Percentiles rank a stretch among this genome's conserved stretches.
Evolutionary conservation across 331 rosid species (phyloP).

Genomic region (Erythrophleum ivorense): DNA sequence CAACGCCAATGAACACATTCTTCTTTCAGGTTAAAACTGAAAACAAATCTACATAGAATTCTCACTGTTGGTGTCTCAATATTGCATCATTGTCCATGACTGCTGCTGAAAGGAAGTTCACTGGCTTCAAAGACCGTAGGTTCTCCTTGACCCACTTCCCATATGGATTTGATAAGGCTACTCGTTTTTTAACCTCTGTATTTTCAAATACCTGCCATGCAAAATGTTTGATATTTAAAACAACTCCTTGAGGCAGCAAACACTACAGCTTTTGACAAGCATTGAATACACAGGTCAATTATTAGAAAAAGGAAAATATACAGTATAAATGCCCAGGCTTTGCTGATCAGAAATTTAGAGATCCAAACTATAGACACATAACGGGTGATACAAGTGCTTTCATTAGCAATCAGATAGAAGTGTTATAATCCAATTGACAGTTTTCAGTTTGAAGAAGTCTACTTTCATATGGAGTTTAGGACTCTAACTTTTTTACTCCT

Average conservation of each 20-base stretch:
- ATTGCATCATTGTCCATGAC: slow-evolving; percentile 78
- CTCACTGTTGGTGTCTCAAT: slow-evolving; percentile 95
- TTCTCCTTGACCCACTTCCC: slow-evolving; percentile 93
- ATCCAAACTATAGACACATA: slow-evolving; percentile 16
- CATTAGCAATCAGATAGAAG: slow-evolving; percentile 9
- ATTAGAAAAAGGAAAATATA: slow-evolving; percentile 6
- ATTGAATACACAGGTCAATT: slow-evolving; percentile 7
- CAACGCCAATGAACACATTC: slow-evolving; percentile 25
- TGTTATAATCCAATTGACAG: slow-evolving; percentile 14
- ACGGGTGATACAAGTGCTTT: slow-evolving; percentile 16
- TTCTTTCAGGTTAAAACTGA: slow-evolving; percentile 20
- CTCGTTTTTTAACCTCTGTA: slow-evolving; percentile 93
- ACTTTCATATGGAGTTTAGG: not conserved
- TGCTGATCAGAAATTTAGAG: slow-evolving; percentile 31
- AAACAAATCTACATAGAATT: slow-evolving; percentile 38
- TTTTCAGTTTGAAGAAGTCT: not conserved
- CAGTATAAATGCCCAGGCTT: slow-evolving; percentile 5
- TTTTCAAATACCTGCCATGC: slow-evolving; percentile 89
- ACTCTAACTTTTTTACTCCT: slow-evolving; percentile 1
- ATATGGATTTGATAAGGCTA: slow-evolving; percentile 84
- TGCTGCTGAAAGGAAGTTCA: slow-evolving; percentile 77
- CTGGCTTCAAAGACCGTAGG: slow-evolving; percentile 75
- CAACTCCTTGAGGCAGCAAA: slow-evolving; percentile 13
- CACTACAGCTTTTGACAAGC: slow-evolving; percentile 18
- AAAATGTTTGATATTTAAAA: slow-evolving; percentile 40